Evolutionary conservation across 495 filamentous ascomycete genomes (phyloP).

Genomic region (Penicillium longicatenatum): DNA sequence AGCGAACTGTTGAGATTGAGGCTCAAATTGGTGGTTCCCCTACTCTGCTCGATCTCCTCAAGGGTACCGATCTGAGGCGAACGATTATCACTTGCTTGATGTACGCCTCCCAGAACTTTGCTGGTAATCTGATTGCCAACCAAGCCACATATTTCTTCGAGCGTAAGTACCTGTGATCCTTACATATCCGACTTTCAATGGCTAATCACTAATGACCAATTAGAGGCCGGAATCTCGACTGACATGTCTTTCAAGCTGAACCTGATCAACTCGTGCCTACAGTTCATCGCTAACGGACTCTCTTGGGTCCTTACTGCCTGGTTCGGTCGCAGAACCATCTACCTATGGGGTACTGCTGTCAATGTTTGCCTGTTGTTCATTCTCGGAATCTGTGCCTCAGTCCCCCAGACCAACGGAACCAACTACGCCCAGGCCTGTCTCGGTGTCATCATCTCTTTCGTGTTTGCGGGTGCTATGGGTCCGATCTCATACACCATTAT

Average conservation of each 20-base stretch:
- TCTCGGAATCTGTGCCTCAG: constrained; percentile 50
- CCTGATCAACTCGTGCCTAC: constrained; percentile 41
- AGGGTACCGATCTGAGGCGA: constrained; percentile 66
- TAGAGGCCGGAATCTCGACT: constrained; percentile 30
- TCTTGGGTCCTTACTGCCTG: constrained; percentile 32
- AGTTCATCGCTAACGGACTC: constrained; percentile 32
- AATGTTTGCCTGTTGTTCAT: constrained; percentile 34
- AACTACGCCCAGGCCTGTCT: constrained; percentile 57
- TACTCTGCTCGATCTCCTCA: constrained; percentile 72
- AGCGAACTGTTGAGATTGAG: constrained; percentile 75
- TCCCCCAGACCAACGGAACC: constrained; percentile 32
- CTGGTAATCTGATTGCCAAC: constrained; percentile 27
- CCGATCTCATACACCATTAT: constrained; percentile 65
- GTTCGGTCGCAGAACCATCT: constrained; percentile 51
- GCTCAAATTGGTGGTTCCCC: constrained; percentile 61
- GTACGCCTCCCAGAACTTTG: constrained; percentile 31
- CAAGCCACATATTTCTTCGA: constrained; percentile 68
- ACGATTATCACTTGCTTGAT: constrained; percentile 73
- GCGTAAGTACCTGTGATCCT: constrained; percentile 57
- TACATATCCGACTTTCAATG: constrained; percentile 65
- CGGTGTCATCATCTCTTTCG: constrained; percentile 56
- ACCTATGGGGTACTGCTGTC: constrained; percentile 42
- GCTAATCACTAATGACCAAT: constrained; percentile 10
- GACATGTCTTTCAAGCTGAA: constrained; percentile 36
- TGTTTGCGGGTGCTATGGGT: constrained; percentile 59